Evolutionary conservation across 2,329 filamentous ascomycete species (phyloP), one percentile per base, ranked within the genome.

Genomic region (Exophiala xenobiotica): DNA sequence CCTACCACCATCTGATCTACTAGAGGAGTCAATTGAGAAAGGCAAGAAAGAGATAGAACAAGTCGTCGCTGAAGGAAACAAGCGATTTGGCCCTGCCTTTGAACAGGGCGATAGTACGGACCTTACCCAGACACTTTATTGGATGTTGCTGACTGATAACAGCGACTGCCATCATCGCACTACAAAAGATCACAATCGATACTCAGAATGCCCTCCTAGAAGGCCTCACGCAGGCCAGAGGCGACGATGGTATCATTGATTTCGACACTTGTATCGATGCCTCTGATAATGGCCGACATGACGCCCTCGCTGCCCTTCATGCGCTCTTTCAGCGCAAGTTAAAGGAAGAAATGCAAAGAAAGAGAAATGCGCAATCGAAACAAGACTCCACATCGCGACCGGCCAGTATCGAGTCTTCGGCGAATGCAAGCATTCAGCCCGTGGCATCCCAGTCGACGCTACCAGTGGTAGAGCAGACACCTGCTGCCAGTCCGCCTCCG

Each of bases 161-260:
- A 54, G 51, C 42, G 8, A 54, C 35, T 18, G 51, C 51, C 5
- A 46, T 46, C 14, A 39, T 50, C 4, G 51, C 51, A 5, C 42
- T 54, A 8, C 26, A 46, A 20, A 40, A 44, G 14, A 46, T 54
- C 46, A 54, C 51, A 12, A 47, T 54, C 12, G 46, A 27, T 6
- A 54, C 47, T 6, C 51, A 54, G 37, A 49, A 54, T 33, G 51
- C 51, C 29, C 43, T 54, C 16, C 9, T 54, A n/a, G 43, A 23
- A 8, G 42, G 51, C 26, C 37, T 54, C 4, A 43, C 51, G 1
- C 35, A 54, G 20, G 51, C 51, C 16, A 33, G 51, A 42, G 37
- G 42, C 12, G 51, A 54, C 31, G 51, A 54, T 26, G 47, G 47
- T 7, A 35, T 54, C 14, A 54, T 54, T 24, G 51, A 54, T 23